phyloP scores from a whole-genome alignment of 208 protist genomes.

The Trypanosoma boissoni region DNA sequence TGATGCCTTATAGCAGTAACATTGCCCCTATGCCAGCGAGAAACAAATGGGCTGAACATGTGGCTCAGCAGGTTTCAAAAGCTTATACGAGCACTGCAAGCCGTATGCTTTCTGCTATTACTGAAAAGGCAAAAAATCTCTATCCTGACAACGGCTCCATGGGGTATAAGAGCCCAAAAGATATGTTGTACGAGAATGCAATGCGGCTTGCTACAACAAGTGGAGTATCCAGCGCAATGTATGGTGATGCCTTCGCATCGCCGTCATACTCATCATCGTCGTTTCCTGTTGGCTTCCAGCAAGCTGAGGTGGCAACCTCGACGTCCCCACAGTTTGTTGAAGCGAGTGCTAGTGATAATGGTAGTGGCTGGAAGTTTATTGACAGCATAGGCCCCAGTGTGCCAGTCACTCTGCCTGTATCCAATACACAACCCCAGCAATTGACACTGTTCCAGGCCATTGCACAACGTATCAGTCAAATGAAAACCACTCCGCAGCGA shows the following conservation, averaged over 20 bases:
- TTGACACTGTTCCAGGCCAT: slow-evolving; percentile 12
- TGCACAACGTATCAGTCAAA: slow-evolving; percentile 23
- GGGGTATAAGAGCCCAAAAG: slow-evolving; percentile 1
- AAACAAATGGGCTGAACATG: slow-evolving; percentile 45
- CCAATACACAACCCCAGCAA: neutral
- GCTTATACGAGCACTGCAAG: slow-evolving; percentile 4
- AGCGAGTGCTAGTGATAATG: neutral
- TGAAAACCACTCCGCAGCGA: slow-evolving; percentile 29
- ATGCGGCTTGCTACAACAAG: neutral
- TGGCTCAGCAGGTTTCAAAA: slow-evolving; percentile 18
- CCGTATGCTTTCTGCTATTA: slow-evolving; percentile 11
- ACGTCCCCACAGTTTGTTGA: too few relatives aligned
- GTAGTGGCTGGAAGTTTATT: slow-evolving; percentile 25
- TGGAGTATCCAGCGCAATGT: neutral
- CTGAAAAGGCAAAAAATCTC: slow-evolving; percentile 16
- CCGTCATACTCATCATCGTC: neutral
- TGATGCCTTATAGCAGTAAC: slow-evolving; percentile 9
- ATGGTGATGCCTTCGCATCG: neutral
- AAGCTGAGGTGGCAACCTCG: neutral
- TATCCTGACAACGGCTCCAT: neutral
- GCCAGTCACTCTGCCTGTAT: neutral
- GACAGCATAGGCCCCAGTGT: too few relatives aligned
- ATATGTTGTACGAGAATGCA: neutral
- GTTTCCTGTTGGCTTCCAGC: slow-evolving; percentile 7
- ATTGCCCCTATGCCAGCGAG: slow-evolving; percentile 46